Base-by-base conservation (phyloP, 805 yeast species). In the Teunomyces gatunensis region DNA sequence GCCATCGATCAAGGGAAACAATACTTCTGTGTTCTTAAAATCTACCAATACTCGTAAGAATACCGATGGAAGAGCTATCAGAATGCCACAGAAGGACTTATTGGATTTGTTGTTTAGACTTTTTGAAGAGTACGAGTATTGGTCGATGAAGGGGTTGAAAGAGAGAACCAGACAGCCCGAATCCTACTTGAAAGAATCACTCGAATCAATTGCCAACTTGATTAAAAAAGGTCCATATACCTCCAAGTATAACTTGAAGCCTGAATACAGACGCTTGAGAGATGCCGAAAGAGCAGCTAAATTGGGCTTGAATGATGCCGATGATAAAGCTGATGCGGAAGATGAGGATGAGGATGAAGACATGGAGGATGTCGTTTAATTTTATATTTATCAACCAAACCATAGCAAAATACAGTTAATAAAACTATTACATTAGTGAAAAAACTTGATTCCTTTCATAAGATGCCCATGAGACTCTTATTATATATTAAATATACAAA, bases 111-210 rank as follows among this genome's bases (percentile, higher is more conserved):
- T 94, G 56, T 94, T 94, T 80, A 79, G 86, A 56, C 74, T 92
- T 58, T 94, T 94, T 67, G 97, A 90, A 66, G 95, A 91, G 64
- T 89, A 87, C 65, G 97, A 92, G 63, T 94, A 91, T 67, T 94
- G 99, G 99, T 84, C 94, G 9, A 77, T 94, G 77, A 90, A 90
- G 68, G 97, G 97, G 34, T 74, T 94, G 52, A 86, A 89, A 60
- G 99, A 94, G 64, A 80, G 96, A 56, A 90, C 97, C 2, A 84
- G 85, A 59, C 99, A 94, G 73, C 99, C 99, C 1, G 99, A 94
- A 64, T 85, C 85, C 17, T 95, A 88, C 64, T 74, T 94, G 53
- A 89, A 91, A 62, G 97, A 91, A 63, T 87, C 94, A 48, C 73
- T 94, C 42, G 99, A 92, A 51, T 81, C 86, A 42, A 89, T 94